phyloP scores from a whole-genome alignment of 306 rosid genomes.

The Lupinus albus region DNA sequence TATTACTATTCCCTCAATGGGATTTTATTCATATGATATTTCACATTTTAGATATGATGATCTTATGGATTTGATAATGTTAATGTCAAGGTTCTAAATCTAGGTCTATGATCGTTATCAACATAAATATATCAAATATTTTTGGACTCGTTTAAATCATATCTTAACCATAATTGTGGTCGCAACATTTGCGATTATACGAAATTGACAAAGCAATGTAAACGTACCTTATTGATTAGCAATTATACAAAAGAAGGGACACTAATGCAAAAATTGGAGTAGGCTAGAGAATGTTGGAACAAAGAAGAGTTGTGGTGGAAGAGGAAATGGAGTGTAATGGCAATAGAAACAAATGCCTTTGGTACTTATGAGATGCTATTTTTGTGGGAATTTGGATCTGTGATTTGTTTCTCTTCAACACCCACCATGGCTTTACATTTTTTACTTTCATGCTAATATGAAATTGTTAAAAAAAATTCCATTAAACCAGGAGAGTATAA shows the following conservation, averaged over 20 bases:
- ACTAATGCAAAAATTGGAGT: background rate
- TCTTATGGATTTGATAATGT: background rate
- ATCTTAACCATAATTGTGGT: too few species aligned
- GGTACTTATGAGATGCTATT: background rate
- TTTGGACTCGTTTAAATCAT: too few species aligned
- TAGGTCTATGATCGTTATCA: too few species aligned
- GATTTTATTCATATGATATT: background rate
- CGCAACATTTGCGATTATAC: too few species aligned
- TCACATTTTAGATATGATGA: background rate
- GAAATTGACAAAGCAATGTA: background rate
- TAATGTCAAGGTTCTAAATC: too few species aligned
- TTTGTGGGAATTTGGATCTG: slow-evolving; percentile 38
- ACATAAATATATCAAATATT: too few species aligned
- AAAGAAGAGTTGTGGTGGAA: background rate
- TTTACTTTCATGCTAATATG: too few species aligned
- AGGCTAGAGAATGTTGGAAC: background rate
- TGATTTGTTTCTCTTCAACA: background rate
- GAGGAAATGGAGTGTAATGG: background rate
- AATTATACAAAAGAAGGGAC: background rate
- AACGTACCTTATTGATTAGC: slow-evolving; percentile 26
- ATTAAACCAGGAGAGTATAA: too few species aligned
- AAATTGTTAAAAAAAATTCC: too few species aligned
- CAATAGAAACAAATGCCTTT: slow-evolving; percentile 4
- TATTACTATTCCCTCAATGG: background rate
- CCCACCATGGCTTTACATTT: too few species aligned